Percentiles rank a stretch among this genome's conserved stretches.
These are phyloP conservation scores for Sporothrix pseudoabietina DNA, from an alignment of 2,329 filamentous ascomycete genomes.

Conservation along the genomic window DNA sequence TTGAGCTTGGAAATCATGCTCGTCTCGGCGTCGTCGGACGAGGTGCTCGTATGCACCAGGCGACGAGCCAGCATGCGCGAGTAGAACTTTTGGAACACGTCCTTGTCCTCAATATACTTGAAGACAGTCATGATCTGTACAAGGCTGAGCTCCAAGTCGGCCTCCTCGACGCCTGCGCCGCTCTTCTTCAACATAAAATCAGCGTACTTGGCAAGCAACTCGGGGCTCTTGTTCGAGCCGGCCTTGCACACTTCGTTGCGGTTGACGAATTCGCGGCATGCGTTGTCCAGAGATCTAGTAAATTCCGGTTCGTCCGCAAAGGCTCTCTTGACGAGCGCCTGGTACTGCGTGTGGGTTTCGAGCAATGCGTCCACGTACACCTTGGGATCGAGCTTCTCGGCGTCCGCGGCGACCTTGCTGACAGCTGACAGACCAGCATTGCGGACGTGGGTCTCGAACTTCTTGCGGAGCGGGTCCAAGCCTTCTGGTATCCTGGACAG, in stretches of 20 bases:
- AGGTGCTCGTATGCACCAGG: conserved; percentile 90
- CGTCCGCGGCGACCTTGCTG: conserved; percentile 84
- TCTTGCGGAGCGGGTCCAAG: conserved; percentile 80
- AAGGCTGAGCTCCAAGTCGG: conserved; percentile 85
- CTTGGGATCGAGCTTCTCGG: conserved; percentile 91
- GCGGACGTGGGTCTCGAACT: conserved; percentile 90
- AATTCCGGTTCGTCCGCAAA: conserved; percentile 97
- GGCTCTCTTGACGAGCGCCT: conserved; percentile 84
- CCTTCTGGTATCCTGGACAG: conserved; percentile 88
- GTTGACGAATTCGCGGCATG: conserved; percentile 97
- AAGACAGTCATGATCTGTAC: conserved; percentile 98
- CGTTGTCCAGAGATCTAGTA: conserved; percentile 92
- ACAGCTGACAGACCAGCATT: conserved; percentile 87
- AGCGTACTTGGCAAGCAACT: conserved; percentile 92
- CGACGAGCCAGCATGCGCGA: conserved; percentile 94
- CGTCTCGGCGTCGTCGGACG: conserved; percentile 94
- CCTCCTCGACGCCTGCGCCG: conserved; percentile 88
- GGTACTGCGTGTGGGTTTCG: conserved; percentile 92
- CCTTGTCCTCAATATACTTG: conserved; percentile 99
- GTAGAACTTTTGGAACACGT: conserved; percentile 99
- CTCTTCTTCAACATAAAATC: conserved; percentile 92
- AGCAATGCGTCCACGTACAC: conserved; percentile 93
- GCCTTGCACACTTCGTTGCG: conserved; percentile 94
- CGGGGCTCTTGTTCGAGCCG: conserved; percentile 90
- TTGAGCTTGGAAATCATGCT: conserved; percentile 99